phyloP scores from a whole-genome alignment of 768 basidiomycete genomes.

The Hericium rajendrae region DNA sequence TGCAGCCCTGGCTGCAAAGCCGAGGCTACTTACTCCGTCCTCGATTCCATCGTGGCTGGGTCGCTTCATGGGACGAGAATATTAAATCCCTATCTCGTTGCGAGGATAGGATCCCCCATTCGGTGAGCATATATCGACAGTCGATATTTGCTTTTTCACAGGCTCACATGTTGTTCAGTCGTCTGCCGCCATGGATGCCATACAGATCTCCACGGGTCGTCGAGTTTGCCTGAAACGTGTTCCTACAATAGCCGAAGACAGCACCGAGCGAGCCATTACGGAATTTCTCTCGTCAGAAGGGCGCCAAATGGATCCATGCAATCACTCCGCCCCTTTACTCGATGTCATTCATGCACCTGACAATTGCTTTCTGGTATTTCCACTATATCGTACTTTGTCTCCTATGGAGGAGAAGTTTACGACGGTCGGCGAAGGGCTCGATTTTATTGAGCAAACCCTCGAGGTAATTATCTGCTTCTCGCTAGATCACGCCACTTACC shows the following conservation, averaged over 20 bases:
- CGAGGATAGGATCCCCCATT: not conserved
- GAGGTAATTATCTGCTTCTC: not conserved
- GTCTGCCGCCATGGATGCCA: not conserved
- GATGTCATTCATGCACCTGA: too few relatives aligned
- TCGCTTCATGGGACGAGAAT: not conserved
- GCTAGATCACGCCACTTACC: too few relatives aligned
- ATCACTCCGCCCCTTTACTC: not conserved
- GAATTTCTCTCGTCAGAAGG: not conserved
- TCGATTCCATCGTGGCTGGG: not conserved
- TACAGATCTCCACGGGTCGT: not conserved
- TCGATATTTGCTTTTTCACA: not conserved
- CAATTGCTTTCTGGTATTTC: too few relatives aligned
- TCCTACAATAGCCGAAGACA: not conserved
- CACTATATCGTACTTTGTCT: too few relatives aligned
- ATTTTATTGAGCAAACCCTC: too few relatives aligned
- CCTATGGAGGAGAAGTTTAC: too few relatives aligned
- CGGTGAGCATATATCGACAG: not conserved
- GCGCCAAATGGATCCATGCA: not conserved
- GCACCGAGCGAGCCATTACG: not conserved
- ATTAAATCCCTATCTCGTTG: too few relatives aligned
- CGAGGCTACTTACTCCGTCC: not conserved
- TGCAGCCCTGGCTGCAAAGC: not conserved
- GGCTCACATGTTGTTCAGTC: not conserved
- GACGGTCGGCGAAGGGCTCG: too few relatives aligned
- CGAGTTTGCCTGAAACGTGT: not conserved